Base-by-base conservation (phyloP, 345 rosid genomes). In the Rhizophora apiculata region DNA sequence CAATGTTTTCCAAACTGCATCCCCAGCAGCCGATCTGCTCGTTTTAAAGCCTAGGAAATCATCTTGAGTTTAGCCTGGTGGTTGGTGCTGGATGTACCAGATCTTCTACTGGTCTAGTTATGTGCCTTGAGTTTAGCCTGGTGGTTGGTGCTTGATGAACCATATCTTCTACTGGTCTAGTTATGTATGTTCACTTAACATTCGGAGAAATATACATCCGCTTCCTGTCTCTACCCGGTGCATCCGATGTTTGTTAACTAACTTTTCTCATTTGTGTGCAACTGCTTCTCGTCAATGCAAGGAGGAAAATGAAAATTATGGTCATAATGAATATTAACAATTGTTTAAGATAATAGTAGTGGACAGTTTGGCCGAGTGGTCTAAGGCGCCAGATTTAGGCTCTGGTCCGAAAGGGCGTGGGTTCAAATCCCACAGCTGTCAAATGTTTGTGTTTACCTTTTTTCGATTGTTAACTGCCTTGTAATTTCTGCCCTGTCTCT, bases 381-480 rank as follows among this genome's bases (percentile, higher is more conserved):
- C 97, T 88, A 88, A 94, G 96, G 95, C 96, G 97, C 95, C 96
- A 88, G 93, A 92, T 87, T 92, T 88, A 92, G 99, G 96, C 96
- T 92, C 94, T 90, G 94, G 96, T 90, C 96, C 92, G 98, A 80
- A 88, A 94, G 96, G 99, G 96, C 93, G 98, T 92, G 97, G 96
- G 99, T 95, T 95, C 98, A 95, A 92, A 90, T 87, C 92, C 96
- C 96, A 88, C 89, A 92, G 99, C 94, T 88, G 92, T 92, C 93
- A 95, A 34, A 6, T 0, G 37, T 34, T 34, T 0, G 9, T 6
- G 37, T 1, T 7, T 0, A 6, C 31, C n/a, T n/a, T 34, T 34
- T 34, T 34, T 34, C 1, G 9, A 6, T 34, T 7, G 37, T 31
- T 4, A 31, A 31, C 4, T 31, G 32, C 32, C n/a, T 31, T 31